Evolutionary conservation across 768 basidiomycete genomes (phyloP).

Genomic region (Boletus sp.): DNA sequence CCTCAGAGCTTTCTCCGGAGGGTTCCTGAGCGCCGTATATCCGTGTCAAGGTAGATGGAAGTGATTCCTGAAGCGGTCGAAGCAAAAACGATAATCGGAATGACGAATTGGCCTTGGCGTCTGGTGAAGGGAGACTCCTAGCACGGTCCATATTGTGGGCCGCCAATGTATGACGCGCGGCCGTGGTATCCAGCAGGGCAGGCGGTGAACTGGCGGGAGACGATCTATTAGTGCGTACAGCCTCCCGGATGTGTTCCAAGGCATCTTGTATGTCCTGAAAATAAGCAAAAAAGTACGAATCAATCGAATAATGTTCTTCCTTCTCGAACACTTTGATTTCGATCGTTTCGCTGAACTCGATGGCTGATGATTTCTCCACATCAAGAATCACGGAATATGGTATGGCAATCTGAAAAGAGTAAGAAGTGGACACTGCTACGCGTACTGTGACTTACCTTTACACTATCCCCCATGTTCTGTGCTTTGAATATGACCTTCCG

Average conservation of each 20-base stretch:
- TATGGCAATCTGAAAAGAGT: slow-evolving; percentile 71
- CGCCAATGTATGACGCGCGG: slow-evolving; percentile 32
- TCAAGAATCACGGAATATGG: slow-evolving; percentile 89
- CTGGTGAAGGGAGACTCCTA: slow-evolving; percentile 36
- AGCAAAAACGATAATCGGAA: slow-evolving; percentile 68
- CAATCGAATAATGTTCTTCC: slow-evolving; percentile 69
- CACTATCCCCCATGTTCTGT: slow-evolving; percentile 94
- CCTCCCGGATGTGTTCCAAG: slow-evolving; percentile 77
- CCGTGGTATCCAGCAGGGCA: slow-evolving; percentile 60
- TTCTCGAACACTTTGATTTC: slow-evolving; percentile 91
- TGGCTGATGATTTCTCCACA: slow-evolving; percentile 81
- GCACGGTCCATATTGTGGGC: slow-evolving; percentile 40
- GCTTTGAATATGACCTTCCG: slow-evolving; percentile 93
- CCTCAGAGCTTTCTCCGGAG: slow-evolving; percentile 46
- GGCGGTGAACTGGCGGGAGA: slow-evolving; percentile 21
- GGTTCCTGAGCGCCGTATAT: slow-evolving; percentile 33
- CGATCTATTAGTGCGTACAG: slow-evolving; percentile 57
- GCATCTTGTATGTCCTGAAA: slow-evolving; percentile 80
- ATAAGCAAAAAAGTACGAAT: slow-evolving; percentile 95
- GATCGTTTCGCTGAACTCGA: slow-evolving; percentile 96
- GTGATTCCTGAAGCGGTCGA: slow-evolving; percentile 63
- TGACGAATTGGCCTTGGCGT: slow-evolving; percentile 38
- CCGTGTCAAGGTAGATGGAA: slow-evolving; percentile 39
- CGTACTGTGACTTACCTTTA: slow-evolving; percentile 59
- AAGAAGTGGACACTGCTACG: slow-evolving; percentile 1